These are phyloP conservation scores for Lophium mytilinum DNA, from an alignment of 495 filamentous ascomycete species.

Conservation along the genomic window DNA sequence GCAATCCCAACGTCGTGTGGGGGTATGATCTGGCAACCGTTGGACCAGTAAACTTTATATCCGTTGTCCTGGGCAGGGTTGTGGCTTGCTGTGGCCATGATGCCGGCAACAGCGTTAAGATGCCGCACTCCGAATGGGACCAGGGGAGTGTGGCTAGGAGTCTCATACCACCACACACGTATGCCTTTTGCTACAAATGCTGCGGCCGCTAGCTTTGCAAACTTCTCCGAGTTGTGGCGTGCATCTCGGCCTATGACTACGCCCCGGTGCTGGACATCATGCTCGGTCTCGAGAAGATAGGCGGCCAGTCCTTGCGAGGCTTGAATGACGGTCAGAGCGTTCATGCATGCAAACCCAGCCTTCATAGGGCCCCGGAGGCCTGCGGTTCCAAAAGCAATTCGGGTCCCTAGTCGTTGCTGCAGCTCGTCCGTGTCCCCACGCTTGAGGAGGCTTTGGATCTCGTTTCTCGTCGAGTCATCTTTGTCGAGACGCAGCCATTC, in stretches of 20 bases:
- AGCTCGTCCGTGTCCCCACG: conserved; percentile 44
- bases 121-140: conserved; percentile 59
- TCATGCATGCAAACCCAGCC: conserved; percentile 64
- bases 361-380: conserved; percentile 63
- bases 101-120: conserved; percentile 51
- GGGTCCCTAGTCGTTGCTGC: conserved; percentile 46
- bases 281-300: conserved; percentile 44
- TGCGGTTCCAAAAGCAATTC: conserved; percentile 64
- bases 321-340: conserved; percentile 61
- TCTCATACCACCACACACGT: conserved; percentile 53
- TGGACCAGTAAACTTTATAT: conserved; percentile 67
- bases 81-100: conserved; percentile 69
- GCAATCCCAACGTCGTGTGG: conserved; percentile 57
- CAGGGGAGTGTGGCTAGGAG: conserved; percentile 53
- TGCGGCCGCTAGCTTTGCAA: conserved; percentile 55
- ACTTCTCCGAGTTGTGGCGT: conserved; percentile 57
- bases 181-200: conserved; percentile 56
- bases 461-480: conserved; percentile 49
- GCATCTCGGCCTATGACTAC: conserved; percentile 64
- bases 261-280: conserved; percentile 32
- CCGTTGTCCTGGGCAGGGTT: conserved; percentile 66
- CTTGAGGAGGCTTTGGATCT: conserved; percentile 50
- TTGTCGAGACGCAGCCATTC: conserved; percentile 60
- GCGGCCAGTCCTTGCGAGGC: conserved; percentile 63
- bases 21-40: conserved; percentile 63